phyloP scores from a whole-genome alignment of 2,329 filamentous ascomycete species.

The Hypoxylon rubiginosum region DNA sequence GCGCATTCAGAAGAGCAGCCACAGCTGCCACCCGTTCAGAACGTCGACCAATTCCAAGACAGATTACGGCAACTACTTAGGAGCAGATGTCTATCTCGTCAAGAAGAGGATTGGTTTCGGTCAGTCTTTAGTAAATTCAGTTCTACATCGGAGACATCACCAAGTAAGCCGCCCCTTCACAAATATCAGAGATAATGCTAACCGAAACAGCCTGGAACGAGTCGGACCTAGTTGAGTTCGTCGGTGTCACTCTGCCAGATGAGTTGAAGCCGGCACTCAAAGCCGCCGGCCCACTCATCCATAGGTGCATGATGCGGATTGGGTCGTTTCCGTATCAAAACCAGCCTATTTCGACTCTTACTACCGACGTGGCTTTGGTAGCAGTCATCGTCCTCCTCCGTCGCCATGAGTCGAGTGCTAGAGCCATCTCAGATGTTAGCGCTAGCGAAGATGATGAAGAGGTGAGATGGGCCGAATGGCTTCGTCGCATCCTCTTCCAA shows the following conservation, averaged over 20 bases:
- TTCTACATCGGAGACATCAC: background rate
- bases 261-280: conserved; percentile 1
- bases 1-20: background rate
- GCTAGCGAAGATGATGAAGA: background rate
- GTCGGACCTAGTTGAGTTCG: background rate
- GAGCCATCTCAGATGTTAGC: background rate
- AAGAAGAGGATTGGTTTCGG: background rate
- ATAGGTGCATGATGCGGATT: background rate
- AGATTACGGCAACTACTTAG: background rate
- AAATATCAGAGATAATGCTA: background rate
- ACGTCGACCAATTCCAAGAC: background rate
- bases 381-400: conserved; percentile 8
- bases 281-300: background rate
- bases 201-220: conserved; percentile 1
- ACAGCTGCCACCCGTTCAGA: background rate
- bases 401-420: background rate
- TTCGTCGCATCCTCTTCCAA: conserved; percentile 4
- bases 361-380: background rate
- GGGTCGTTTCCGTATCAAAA: conserved; percentile 5
- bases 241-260: background rate
- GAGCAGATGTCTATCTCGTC: background rate
- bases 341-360: background rate
- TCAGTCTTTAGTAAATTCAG: background rate
- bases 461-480: conserved; percentile 2
- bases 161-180: background rate